Evolutionary conservation across 805 yeast genomes (phyloP), one percentile per base, ranked within the genome.

Genomic region (Ogataea paraovalis): DNA sequence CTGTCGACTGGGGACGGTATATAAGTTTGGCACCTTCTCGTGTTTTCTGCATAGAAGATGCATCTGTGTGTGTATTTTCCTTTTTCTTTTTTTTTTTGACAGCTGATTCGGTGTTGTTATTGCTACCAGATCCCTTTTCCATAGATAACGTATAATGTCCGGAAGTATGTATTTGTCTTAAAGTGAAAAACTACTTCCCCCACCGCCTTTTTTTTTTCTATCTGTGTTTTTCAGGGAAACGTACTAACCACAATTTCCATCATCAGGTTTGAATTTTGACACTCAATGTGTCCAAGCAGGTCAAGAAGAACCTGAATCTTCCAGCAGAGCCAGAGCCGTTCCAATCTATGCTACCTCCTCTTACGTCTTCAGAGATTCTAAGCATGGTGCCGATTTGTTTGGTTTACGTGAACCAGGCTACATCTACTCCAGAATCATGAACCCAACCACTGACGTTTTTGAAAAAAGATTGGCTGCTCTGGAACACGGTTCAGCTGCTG

Each of bases 281-380:
- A 91, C 97, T 27, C 75, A 87, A 49, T 97, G 92, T 74, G 79
- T 92, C 58, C 98, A 92, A 70, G 97, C 97, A 46, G 99, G 99
- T 55, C 96, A 90, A 72, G 91, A 87, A 57, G 72, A 76, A 30
- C 72, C 79, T 38, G 74, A 70, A 51, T 74, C 77, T 51, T 73
- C 82, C 13, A 76, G 78, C 66, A 75, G 83, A 48, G 78, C 96
- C 47, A 80, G 97, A 66, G 97, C 97, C 10, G 90, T 87, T 30
- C 97, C 98, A 49, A 87, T 92, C 65, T 91, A 87, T 66, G 92
- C 97, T 40, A 82, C 96, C 10, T 79, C 96, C 1, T 92, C 98
- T 12, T 92, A 80, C 62, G 94, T 83, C 37, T 92, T 92, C 70
- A 78, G 85, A 53, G 83, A 87, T 65, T 88, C 96, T 16, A 80